Evolutionary conservation across 140 eudicot species (phyloP), one percentile per base, ranked within the genome.

Genomic region (Ambrosia hybrid): DNA sequence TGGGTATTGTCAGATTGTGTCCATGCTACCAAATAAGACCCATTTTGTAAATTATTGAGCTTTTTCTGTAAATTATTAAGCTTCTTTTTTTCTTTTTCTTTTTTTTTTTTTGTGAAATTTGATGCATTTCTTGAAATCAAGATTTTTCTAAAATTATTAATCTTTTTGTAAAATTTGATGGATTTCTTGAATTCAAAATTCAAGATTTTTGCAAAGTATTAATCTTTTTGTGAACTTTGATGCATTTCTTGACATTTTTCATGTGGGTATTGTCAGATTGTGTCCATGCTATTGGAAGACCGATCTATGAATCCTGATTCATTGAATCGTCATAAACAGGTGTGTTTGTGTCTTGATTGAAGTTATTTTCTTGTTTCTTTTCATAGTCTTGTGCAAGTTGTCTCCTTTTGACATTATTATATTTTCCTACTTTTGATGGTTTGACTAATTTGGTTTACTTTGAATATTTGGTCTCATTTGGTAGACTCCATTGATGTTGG

Each of bases 401-500:
- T 46, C 15, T 36, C 17, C 52, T 70, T 60, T 75, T 74, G 67
- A 11, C 63, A 34, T 9, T 9, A 64, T 26, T 74, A 15, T 74
- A 15, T 38, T 63, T 64, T 21, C 57, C 72, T 33, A 30, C 58
- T 52, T 37, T 16, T 21, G 36, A 65, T 66, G 12, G 26, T 34
- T 79, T 67, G 66, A 64, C 34, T 64, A 45, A 67, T 67, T 43
- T 4, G 34, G 48, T 34, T 71, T 70, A 16, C 70, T 55, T 39
- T 39, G 46, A 30, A 45, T 41, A 15, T 41, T 83, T 57, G 57
- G 30, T 57, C 57, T 70, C 74, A 51, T 9, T 70, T 80, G 81
- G 53, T 84, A 93, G 97, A 87, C 96, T 38, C 97, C 97, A 65
- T 74, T 93, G 83, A 93, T 90, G 98, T 57, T 93, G 79, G 97